Base-by-base conservation (phyloP, 176 grass and related monocot genomes). In the Chloris gayana region DNA sequence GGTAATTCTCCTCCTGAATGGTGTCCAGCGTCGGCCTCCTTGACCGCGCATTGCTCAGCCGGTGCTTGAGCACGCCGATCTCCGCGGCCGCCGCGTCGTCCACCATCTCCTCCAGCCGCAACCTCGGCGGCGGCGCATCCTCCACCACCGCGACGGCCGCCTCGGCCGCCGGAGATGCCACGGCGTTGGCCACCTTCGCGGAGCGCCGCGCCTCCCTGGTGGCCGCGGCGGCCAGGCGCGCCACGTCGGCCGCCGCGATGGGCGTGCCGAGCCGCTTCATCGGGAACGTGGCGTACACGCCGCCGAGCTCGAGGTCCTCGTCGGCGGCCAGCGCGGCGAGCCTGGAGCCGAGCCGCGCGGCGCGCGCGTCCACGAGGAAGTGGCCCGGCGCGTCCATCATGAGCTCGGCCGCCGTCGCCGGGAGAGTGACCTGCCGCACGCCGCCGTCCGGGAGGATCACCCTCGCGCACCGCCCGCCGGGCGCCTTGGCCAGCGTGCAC, bases 371-470 rank as follows among this genome's bases (percentile, higher is more conserved):
- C 3, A 75, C 84, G 17, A 95, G 38, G 88, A 98, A 98, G 88
- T 95, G 84, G 1, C 96, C 96, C 9, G 96, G 90, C 51, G 70
- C 74, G 75, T 98, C 89, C 47, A 95, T 56, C 96, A 98, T 98
- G 45, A 95, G 61, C 82, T 98, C 96, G 2, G 96, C 96, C 27
- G 90, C 92, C 61, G 72, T 95, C 11, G 76, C 82, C 22, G 82
- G 84, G n/a, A 75, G 79, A 14, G 69, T 0, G 6, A 98, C 66
- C 26, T 75, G 72, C 29, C 82, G 51, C 18, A 93, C 78, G n/a
- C 15, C 9, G 45, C 90, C 81, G 82, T 91, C 84, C 1, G 96
- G 96, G 2, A 98, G 88, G 18, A 98, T 85, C 56, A 95, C 90
- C 79, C 86, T 81, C 32, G 80, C 67, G 39, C 74, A 34, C 42